A percentile compares a stretch with the other conserved stretches of the same genome.
These are phyloP conservation scores for Ricinus communis DNA, from an alignment of 345 rosid species.

Conservation along the genomic window DNA sequence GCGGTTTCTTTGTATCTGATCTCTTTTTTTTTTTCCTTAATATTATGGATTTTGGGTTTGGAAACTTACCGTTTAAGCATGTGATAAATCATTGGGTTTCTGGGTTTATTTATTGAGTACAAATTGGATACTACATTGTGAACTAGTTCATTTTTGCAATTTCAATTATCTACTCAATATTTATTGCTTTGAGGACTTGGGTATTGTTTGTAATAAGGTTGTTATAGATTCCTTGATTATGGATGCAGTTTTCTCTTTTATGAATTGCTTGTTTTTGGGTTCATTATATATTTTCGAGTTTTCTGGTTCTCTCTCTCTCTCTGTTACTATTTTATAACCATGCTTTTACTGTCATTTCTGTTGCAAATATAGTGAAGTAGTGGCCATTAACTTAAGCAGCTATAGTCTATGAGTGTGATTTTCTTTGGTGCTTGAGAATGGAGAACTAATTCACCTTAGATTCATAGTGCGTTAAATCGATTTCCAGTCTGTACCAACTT, in stretches of 20 bases:
- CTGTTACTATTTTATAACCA: not conserved
- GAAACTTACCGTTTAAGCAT: not conserved
- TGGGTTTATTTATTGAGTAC: not conserved
- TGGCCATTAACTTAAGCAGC: not conserved
- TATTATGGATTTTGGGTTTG: not conserved
- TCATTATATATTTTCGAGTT: not conserved
- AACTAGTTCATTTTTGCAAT: not conserved
- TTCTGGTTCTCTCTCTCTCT: not conserved
- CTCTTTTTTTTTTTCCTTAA: not conserved
- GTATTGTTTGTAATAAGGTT: not conserved
- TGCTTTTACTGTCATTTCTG: not conserved
- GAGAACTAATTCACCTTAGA: not conserved
- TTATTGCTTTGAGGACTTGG: not conserved
- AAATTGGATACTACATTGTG: not conserved
- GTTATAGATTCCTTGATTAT: not conserved
- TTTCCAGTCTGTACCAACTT: not conserved
- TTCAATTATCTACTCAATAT: not conserved
- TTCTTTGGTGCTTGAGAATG: not conserved
- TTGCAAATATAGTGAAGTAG: too few relatives aligned
- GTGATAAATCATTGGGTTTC: not conserved
- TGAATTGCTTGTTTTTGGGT: constrained; percentile 5
- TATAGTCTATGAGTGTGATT: not conserved
- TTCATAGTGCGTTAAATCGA: not conserved
- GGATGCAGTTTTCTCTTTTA: not conserved
- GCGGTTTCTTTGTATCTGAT: not conserved